Evolutionary conservation across 495 filamentous ascomycete genomes (phyloP), one percentile per base, ranked within the genome.

Genomic region (Bacidia gigantensis): DNA sequence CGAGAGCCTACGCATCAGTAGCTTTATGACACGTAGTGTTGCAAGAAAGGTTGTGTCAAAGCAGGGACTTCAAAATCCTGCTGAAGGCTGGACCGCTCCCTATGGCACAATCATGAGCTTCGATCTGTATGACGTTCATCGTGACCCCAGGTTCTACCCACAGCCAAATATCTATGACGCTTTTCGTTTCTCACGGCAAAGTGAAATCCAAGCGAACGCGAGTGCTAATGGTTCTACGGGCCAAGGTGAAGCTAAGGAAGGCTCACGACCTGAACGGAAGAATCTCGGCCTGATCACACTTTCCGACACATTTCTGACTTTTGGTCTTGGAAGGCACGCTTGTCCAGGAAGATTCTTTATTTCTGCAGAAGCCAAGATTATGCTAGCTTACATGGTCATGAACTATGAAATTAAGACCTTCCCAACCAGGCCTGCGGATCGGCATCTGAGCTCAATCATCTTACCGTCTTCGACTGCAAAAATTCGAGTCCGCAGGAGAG

Each of bases 1-100:
- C 21, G 69, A 74, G 51, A 72, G 69, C 1, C 26, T 72, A 39
- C 62, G 71, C 0, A 7, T 63, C 20, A 53, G 68, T 22, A 49
- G 62, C 0, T 69, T 71, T 26, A 63, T 63, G 21, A 57, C 56
- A 14, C 64, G 69, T 9, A 40, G 42, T 11, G 23, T 69, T 2
- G 29, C 65, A 35, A 60, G 65, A 18, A 65, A 67, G 53, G 64
- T 69, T 11, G 54, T 64, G 49, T 38, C 62, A 1, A 54, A 56
- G 3, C 46, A 63, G 23, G 69, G 67, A 0, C 56, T 67, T 12
- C 43, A 56, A 12, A 58, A 58, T 18, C 47, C 40, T 35, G 22
- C 46, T n/a, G 51, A 54, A 49, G 51, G 56, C 3, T 54, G 51
- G 51, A 21, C 42, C 32, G 60, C 71, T 0, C 67, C 66, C 23